Evolutionary conservation across 2,329 filamentous ascomycete species (phyloP), one percentile per base, ranked within the genome.

Genomic region (Tolypocladium tropicale): DNA sequence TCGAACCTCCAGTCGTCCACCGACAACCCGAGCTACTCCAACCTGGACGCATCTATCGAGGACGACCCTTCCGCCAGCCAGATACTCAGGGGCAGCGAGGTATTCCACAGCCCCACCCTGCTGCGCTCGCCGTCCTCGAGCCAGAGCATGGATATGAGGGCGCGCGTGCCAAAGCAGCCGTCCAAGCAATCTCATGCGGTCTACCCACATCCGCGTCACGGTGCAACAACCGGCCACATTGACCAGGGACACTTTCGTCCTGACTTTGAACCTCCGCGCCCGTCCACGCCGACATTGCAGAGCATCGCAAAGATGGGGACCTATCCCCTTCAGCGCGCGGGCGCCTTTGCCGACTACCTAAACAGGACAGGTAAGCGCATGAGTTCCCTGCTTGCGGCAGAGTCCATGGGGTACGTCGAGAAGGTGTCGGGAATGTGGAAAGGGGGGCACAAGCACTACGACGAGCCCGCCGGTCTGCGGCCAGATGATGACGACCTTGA

Each of bases 371-470:
- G 90, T 25, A 88, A 89, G 62, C 84, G 84, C 36, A 89, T 97
- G 84, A 90, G 89, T 58, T 89, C 78, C 32, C 74, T 95, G 10
- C 74, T 97, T 50, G 89, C 93, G 7, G 90, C 87, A 0, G 92
- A 96, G 69, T 95, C 93, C 0, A 95, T 96, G 85, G 91, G 90
- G 2, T 97, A 97, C 67, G 87, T 96, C 34, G 92, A 95, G 67
- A 97, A 96, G 70, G 92, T 97, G 0, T 95, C 93, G 0, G 93
- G 91, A 39, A 97, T 97, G 89, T 94, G 94, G 84, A 89, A 91
- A 62, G 94, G 94, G 36, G 90, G 90, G 14, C 86, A 87, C 63
- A 91, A 87, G 64, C 93, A 97, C 70, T 99, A 97, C 65, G 85
- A 87, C 53, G 88, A 82, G 48, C 77, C 78, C 2, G 69, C 74